phyloP scores from a whole-genome alignment of 1,284 basidiomycete genomes.

The Puccinia triticina region DNA sequence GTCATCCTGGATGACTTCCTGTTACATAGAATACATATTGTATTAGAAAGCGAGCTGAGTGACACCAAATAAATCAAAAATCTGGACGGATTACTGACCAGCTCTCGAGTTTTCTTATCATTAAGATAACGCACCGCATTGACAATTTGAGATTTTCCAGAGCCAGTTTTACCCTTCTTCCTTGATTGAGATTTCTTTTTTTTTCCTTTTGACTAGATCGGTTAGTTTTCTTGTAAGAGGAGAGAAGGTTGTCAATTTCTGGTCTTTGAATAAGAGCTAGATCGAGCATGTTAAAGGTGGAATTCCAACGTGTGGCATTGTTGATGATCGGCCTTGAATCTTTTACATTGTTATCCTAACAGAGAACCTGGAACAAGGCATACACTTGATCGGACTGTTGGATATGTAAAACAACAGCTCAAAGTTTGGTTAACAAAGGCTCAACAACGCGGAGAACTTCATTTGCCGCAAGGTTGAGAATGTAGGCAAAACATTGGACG shows the following conservation, averaged over 20 bases:
- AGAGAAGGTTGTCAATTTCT: not conserved
- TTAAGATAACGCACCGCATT: not conserved
- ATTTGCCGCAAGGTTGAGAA: no score
- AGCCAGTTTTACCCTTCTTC: not conserved
- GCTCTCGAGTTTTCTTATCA: not conserved
- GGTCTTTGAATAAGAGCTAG: no score
- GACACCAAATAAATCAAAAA: not conserved
- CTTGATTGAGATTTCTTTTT: no score
- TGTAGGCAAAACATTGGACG: not conserved
- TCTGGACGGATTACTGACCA: not conserved
- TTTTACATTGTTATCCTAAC: slow-evolving; percentile 4
- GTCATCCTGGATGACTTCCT: not conserved
- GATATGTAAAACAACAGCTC: no score
- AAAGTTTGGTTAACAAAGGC: no score
- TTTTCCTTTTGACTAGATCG: not conserved
- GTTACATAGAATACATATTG: not conserved
- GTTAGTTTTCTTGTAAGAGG: slow-evolving; percentile 8
- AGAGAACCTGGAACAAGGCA: no score
- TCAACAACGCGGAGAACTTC: no score
- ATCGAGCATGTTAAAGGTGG: no score
- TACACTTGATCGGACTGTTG: no score
- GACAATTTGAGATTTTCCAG: slow-evolving; percentile 10
- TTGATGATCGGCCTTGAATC: not conserved
- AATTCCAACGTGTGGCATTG: no score
- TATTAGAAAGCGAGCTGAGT: not conserved